A percentile compares a stretch with the other conserved stretches of the same genome.
These are phyloP conservation scores for Entomortierella chlamydospora DNA, from an alignment of 192 early-diverging fungal species.

Conservation along the genomic window DNA sequence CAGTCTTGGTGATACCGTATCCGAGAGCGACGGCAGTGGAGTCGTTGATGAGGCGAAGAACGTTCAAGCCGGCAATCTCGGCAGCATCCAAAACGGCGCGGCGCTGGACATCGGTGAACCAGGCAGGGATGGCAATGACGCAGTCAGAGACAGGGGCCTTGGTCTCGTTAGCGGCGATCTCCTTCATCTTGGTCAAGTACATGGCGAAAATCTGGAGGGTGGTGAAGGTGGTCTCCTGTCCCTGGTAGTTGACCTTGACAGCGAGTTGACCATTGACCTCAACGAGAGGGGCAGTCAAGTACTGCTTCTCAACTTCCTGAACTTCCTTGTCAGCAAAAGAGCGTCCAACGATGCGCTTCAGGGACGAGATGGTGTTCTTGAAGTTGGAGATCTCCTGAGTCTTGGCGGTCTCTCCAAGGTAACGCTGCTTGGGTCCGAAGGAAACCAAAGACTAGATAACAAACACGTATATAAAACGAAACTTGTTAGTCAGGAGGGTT, in stretches of 20 bases:
- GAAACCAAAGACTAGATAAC: constrained; percentile 84
- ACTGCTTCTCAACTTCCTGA: constrained; percentile 82
- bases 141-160: constrained; percentile 89
- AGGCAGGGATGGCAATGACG: constrained; percentile 93
- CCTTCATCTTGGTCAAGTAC: constrained; percentile 94
- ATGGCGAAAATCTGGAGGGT: constrained; percentile 92
- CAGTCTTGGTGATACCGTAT: constrained; percentile 98
- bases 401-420: constrained; percentile 94
- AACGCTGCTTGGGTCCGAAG: constrained; percentile 95
- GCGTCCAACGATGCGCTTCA: constrained; percentile 95
- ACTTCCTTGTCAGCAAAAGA: constrained; percentile 88
- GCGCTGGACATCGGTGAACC: constrained; percentile 96
- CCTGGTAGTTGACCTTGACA: constrained; percentile 84
- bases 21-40: constrained; percentile 93
- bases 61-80: constrained; percentile 90
- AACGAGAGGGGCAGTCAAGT: constrained; percentile 84
- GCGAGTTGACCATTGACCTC: constrained; percentile 89
- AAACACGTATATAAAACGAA: neutral
- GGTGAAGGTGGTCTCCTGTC: constrained; percentile 81
- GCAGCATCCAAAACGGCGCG: constrained; percentile 89
- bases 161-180: constrained; percentile 86
- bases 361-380: constrained; percentile 90
- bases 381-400: constrained; percentile 97
- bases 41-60: constrained; percentile 93
- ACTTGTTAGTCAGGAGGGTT: neutral